These are phyloP conservation scores for Coriaria nepalensis DNA, from an alignment of 306 rosid genomes.

Conservation along the genomic window DNA sequence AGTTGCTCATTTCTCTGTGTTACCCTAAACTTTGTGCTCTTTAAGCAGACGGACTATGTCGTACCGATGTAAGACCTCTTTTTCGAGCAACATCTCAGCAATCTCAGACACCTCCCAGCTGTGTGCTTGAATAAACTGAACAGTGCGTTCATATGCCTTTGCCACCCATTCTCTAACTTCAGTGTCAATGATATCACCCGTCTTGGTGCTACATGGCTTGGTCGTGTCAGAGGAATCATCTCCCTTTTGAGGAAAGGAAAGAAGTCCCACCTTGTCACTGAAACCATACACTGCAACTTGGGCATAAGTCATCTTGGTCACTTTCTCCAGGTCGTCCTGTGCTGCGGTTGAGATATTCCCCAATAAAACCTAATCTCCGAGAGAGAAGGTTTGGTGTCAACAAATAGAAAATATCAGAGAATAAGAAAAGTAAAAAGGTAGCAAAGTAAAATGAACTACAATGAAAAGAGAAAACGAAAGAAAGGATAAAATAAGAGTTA, in stretches of 20 bases:
- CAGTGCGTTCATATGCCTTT: constrained; percentile 23
- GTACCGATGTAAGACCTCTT: constrained; percentile 32
- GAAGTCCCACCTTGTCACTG: constrained; percentile 31
- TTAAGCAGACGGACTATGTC: constrained; percentile 24
- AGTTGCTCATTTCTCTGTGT: no score
- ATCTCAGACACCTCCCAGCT: constrained; percentile 19
- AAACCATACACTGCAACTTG: constrained; percentile 30
- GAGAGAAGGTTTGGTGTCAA: not conserved
- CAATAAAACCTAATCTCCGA: constrained; percentile 20
- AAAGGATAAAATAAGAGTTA: no score
- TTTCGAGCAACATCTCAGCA: constrained; percentile 30
- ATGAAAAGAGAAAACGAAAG: no score
- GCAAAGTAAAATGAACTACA: no score
- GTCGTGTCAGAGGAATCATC: constrained; percentile 19
- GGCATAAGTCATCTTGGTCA: constrained; percentile 35
- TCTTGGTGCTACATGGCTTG: constrained; percentile 31
- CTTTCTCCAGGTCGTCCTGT: constrained; percentile 32
- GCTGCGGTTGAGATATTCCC: constrained; percentile 38
- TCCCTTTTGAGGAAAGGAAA: constrained; percentile 29
- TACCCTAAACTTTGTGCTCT: no score
- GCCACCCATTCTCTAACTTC: constrained; percentile 36
- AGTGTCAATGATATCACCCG: constrained; percentile 26
- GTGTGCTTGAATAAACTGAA: constrained; percentile 25
- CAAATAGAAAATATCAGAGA: not conserved
- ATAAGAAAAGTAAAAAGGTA: no score